A percentile compares a stretch with the other conserved stretches of the same genome.
These are phyloP conservation scores for Rhizoclosmatium globosum DNA, from an alignment of 192 early-diverging fungal species.

Conservation along the genomic window DNA sequence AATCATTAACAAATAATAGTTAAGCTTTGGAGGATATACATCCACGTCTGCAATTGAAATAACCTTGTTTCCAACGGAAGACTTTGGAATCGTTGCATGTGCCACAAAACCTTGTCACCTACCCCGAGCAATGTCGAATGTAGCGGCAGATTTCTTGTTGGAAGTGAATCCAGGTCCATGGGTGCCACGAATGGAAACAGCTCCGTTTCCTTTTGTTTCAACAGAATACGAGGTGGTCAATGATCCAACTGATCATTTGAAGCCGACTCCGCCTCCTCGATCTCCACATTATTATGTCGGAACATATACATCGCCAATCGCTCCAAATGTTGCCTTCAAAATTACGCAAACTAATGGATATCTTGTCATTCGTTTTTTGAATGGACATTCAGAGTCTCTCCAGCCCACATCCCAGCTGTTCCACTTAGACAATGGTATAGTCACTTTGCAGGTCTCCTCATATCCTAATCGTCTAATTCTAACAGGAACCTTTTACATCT, in stretches of 20 bases:
- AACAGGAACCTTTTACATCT: conserved; percentile 17
- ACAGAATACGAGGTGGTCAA: neutral
- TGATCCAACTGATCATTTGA: neutral
- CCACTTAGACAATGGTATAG: conserved; percentile 23
- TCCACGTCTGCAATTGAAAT: conserved; percentile 5
- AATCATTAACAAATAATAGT: neutral
- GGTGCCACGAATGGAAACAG: conserved; percentile 20
- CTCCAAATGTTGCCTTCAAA: conserved; percentile 21
- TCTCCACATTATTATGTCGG: conserved; percentile 29
- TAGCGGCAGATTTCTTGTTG: conserved; percentile 34
- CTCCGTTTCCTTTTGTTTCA: conserved; percentile 11
- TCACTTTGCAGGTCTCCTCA: neutral
- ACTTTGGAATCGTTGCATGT: conserved; percentile 28
- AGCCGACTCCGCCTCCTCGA: neutral
- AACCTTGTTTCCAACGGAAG: conserved; percentile 19
- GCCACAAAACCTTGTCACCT: conserved; percentile 8
- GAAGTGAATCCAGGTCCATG: conserved; percentile 27
- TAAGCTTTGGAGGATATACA: conserved; percentile 25
- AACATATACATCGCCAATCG: neutral
- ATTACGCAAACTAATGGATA: conserved; percentile 2
- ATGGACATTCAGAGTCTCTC: conserved; percentile 17
- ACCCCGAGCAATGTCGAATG: conserved; percentile 24
- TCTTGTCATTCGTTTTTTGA: conserved; percentile 15
- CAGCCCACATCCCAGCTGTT: conserved; percentile 2
- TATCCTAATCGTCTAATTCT: neutral